A percentile compares a stretch with the other conserved stretches of the same genome.
Evolutionary conservation across 495 filamentous ascomycete species (phyloP).

Genomic region (Saxophila tyrrhenica): DNA sequence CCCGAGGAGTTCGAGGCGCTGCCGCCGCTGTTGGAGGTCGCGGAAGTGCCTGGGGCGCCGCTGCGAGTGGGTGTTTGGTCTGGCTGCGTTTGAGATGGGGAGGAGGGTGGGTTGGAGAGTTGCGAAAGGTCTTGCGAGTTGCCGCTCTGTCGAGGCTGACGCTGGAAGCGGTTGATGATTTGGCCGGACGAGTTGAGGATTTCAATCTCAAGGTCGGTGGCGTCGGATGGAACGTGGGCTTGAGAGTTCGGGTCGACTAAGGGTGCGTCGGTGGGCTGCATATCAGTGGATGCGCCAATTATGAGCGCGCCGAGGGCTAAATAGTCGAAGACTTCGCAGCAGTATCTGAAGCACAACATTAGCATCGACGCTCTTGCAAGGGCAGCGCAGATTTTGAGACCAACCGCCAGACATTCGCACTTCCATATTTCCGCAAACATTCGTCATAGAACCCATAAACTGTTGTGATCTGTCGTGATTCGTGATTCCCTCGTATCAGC

Average conservation of each 20-base stretch:
- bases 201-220: constrained; percentile 80
- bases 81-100: constrained; percentile 33
- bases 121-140: constrained; percentile 28
- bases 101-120: constrained; percentile 34
- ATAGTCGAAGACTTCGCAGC: constrained; percentile 98
- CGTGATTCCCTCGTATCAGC: constrained; percentile 91
- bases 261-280: constrained; percentile 42
- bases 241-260: constrained; percentile 28
- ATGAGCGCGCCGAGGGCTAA: constrained; percentile 91
- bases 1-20: constrained; percentile 53
- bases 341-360: constrained; percentile 39
- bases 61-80: constrained; percentile 28
- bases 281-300: constrained; percentile 68
- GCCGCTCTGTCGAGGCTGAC: constrained; percentile 13
- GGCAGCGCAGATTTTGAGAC: too few relatives aligned
- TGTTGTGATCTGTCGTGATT: constrained; percentile 92
- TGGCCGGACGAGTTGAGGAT: constrained; percentile 72
- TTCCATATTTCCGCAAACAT: constrained; percentile 93
- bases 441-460: constrained; percentile 99
- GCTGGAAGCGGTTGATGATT: constrained; percentile 60
- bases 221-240: constrained; percentile 32
- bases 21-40: constrained; percentile 48
- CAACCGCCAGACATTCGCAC: constrained; percentile 93
- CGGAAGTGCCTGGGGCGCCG: constrained; percentile 65
- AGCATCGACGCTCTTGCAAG: background rate